Percentiles rank a stretch among this genome's conserved stretches.
phyloP scores from a whole-genome alignment of 306 rosid species.

The Lathyrus oleraceus region DNA sequence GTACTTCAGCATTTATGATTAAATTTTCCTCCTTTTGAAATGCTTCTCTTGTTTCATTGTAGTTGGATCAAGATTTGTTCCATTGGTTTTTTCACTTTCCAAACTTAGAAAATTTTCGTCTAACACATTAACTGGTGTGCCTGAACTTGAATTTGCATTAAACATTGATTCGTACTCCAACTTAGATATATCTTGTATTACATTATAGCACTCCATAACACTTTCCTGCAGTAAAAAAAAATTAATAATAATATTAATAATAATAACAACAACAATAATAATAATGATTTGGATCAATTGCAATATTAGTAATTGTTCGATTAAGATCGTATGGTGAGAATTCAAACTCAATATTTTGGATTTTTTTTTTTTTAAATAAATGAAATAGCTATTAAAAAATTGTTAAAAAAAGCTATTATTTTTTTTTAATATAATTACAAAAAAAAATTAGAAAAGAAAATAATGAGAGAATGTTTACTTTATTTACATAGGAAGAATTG shows the following conservation, averaged over 20 bases:
- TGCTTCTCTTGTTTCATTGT: constrained; percentile 47
- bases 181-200: constrained; percentile 51
- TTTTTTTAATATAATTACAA: no score
- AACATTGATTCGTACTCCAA: constrained; percentile 59
- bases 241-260: no score
- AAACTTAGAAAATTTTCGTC: constrained; percentile 75
- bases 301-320: not conserved
- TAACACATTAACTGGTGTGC: constrained; percentile 73
- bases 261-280: no score
- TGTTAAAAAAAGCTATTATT: no score
- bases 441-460: not conserved
- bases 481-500: constrained; percentile 59
- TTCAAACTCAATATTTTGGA: not conserved
- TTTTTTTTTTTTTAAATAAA: no score
- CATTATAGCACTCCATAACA: constrained; percentile 56
- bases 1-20: constrained; percentile 39
- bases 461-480: constrained; percentile 46
- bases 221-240: constrained; percentile 51
- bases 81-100: constrained; percentile 63
- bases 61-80: constrained; percentile 23
- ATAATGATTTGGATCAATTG: not conserved
- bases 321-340: not conserved
- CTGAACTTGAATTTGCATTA: constrained; percentile 56
- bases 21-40: constrained; percentile 56
- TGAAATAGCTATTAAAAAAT: no score